These are phyloP conservation scores for Pichia pseudocactophila DNA, from an alignment of 805 yeast species.

Conservation along the genomic window DNA sequence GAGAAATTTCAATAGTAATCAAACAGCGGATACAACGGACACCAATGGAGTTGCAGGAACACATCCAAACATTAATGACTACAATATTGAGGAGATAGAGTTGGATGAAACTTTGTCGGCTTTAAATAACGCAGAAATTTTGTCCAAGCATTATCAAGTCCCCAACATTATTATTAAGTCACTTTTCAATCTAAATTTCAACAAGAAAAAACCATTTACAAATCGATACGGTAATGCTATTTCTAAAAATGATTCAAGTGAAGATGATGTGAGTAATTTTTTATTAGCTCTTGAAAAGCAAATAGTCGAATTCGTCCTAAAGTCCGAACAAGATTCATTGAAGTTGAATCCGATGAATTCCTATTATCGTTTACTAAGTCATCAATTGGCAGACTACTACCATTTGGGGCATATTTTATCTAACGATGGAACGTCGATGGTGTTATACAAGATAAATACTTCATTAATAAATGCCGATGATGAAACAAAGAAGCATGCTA, in stretches of 20 bases:
- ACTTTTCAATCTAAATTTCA: conserved; percentile 22
- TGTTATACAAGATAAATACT: conserved; percentile 30
- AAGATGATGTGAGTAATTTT: conserved; percentile 35
- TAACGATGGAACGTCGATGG: conserved; percentile 43
- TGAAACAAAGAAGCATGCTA: conserved; percentile 23
- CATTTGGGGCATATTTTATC: conserved; percentile 47
- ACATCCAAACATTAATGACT: neutral
- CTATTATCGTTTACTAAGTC: conserved; percentile 57
- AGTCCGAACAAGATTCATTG: conserved; percentile 33
- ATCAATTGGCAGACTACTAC: conserved; percentile 63
- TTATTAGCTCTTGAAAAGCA: conserved; percentile 41
- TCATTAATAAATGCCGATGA: conserved; percentile 30
- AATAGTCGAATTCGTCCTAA: conserved; percentile 35
- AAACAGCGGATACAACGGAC: no score
- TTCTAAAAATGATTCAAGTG: neutral
- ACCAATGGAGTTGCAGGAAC: neutral
- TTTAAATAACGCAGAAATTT: conserved; percentile 14
- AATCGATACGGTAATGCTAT: conserved; percentile 5
- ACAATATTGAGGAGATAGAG: conserved; percentile 5
- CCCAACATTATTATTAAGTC: conserved; percentile 26
- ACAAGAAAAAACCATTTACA: conserved; percentile 4
- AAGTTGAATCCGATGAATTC: conserved; percentile 53
- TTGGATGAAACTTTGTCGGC: conserved; percentile 7
- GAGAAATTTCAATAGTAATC: no score
- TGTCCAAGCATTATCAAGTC: conserved; percentile 18